phyloP scores from a whole-genome alignment of 305 asterid species.

The Fraxinus albicans region DNA sequence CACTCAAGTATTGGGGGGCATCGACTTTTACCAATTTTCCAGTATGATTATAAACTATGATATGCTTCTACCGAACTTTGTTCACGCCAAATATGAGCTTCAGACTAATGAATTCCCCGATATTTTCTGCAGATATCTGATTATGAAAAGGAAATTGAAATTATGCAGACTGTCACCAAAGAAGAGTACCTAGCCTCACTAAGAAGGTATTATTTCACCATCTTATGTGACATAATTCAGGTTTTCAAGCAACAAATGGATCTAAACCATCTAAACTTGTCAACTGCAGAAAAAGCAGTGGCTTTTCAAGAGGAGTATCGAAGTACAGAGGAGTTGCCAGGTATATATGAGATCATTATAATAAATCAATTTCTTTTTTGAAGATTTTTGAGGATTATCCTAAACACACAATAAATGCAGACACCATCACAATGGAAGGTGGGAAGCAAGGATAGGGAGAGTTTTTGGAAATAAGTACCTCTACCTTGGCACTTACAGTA shows the following conservation, averaged over 20 bases:
- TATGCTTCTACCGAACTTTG: background rate
- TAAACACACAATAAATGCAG: slow-evolving; percentile 39
- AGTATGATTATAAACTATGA: slow-evolving; percentile 36
- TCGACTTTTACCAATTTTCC: slow-evolving; percentile 70
- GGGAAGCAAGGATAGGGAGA: slow-evolving; percentile 87
- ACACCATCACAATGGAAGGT: slow-evolving; percentile 82
- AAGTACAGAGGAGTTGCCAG: slow-evolving; percentile 94
- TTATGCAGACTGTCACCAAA: slow-evolving; percentile 65
- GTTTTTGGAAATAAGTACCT: slow-evolving; percentile 87
- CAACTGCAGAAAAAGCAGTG: slow-evolving; percentile 59
- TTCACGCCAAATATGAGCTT: background rate
- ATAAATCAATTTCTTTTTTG: background rate
- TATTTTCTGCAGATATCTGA: slow-evolving; percentile 50
- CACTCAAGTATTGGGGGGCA: slow-evolving; percentile 77
- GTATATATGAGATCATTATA: slow-evolving; percentile 26
- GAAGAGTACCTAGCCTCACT: slow-evolving; percentile 81
- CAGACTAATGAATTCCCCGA: slow-evolving; percentile 10
- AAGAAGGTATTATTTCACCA: slow-evolving; percentile 45
- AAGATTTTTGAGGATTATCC: slow-evolving; percentile 1
- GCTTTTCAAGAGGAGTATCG: slow-evolving; percentile 81
- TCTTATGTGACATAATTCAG: background rate
- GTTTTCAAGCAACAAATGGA: background rate
- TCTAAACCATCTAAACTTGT: background rate
- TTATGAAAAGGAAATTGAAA: slow-evolving; percentile 59
- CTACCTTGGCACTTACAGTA: slow-evolving; percentile 80